A percentile compares a stretch with the other conserved stretches of the same genome.
Conservation (phyloP, 225 moss, liverwort and hornwort genomes). For the Physcomitrellopsis africana region DNA sequence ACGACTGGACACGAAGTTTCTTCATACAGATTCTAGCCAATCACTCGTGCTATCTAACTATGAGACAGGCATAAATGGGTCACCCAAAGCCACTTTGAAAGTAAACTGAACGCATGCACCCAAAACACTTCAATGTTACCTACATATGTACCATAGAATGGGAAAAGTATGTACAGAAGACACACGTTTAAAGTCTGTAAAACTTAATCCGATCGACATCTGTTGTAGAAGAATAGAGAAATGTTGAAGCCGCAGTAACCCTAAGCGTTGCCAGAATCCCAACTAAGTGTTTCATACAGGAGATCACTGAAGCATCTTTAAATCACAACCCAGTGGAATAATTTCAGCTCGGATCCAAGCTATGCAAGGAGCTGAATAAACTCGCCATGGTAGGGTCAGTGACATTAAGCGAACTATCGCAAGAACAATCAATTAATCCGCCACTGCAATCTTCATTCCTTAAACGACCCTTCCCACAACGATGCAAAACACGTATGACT, state of each 20-base stretch:
- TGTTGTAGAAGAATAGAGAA: neutral
- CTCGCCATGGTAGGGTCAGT: neutral
- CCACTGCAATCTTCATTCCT: neutral
- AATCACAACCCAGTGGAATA: neutral
- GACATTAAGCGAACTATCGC: neutral
- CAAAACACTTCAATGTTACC: neutral
- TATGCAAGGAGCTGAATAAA: neutral
- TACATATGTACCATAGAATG: neutral
- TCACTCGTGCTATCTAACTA: neutral
- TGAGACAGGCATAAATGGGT: conserved; percentile 6
- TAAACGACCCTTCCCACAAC: neutral
- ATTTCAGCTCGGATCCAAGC: conserved; percentile 13
- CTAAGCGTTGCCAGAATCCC: conserved; percentile 4
- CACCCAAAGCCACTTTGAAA: conserved; percentile 1
- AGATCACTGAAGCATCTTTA: neutral
- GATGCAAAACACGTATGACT: neutral
- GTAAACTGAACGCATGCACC: neutral
- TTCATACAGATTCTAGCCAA: too few species aligned
- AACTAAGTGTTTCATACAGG: neutral
- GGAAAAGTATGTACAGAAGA: neutral
- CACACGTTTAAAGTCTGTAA: neutral
- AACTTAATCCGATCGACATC: neutral
- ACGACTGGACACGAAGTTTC: neutral
- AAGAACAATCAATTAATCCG: neutral
- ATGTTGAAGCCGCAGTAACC: conserved; percentile 3